These are phyloP conservation scores for Chrysanthemum makinoi DNA, from an alignment of 129 eudicot species.

Conservation along the genomic window DNA sequence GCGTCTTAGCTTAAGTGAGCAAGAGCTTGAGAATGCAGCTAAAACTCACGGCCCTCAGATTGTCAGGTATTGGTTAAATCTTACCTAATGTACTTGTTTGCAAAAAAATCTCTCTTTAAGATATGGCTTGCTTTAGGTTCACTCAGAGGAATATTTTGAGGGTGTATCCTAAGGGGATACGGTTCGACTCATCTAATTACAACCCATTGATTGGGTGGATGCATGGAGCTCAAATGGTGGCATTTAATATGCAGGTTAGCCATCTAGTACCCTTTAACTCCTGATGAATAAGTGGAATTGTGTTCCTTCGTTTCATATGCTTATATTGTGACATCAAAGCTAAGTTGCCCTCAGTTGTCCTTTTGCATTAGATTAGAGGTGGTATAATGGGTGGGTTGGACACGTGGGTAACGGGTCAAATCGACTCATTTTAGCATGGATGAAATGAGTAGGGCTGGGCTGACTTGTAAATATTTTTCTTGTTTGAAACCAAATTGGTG, in stretches of 20 bases:
- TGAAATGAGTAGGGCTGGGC: not conserved
- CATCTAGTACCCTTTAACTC: constrained; percentile 11
- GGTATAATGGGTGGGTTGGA: not conserved
- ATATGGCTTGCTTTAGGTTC: constrained; percentile 45
- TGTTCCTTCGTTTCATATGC: constrained; percentile 8
- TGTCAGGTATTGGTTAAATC: constrained; percentile 47
- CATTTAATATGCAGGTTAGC: constrained; percentile 87
- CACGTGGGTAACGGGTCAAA: not conserved
- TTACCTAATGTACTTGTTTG: not conserved
- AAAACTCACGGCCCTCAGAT: constrained; percentile 64
- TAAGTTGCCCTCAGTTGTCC: not conserved
- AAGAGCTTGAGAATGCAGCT: constrained; percentile 82
- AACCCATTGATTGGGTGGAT: constrained; percentile 83
- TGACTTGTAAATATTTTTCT: not conserved
- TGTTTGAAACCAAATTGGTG: too few relatives aligned
- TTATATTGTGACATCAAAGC: constrained; percentile 9
- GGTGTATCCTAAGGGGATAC: constrained; percentile 77
- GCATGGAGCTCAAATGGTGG: constrained; percentile 97
- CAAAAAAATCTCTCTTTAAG: constrained; percentile 7
- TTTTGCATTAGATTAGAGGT: constrained; percentile 9
- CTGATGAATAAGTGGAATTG: not conserved
- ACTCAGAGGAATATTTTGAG: constrained; percentile 75
- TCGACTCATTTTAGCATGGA: not conserved
- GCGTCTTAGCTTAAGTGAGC: constrained; percentile 95
- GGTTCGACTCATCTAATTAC: constrained; percentile 71